Base-by-base conservation (phyloP, 1,139 yeast genomes). In the Pichia sp. region DNA sequence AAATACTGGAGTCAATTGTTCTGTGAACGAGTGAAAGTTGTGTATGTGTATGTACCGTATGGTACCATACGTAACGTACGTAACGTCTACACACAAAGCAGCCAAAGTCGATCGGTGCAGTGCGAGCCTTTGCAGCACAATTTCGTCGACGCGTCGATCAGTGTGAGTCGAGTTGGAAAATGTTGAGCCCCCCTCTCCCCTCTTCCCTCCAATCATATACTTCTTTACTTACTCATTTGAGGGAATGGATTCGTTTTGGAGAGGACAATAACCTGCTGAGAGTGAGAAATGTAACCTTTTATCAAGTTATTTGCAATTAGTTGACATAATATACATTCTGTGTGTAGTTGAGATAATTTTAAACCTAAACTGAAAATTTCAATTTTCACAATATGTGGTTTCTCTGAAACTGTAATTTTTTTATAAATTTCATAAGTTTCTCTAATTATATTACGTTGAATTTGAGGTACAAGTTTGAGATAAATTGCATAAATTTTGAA, bases 401-500 rank as follows among this genome's bases (percentile, higher is more conserved):
- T 38, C 4, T 22, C 23, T 1, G 38, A 31, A 4, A 15, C 3
- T 5, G 31, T 35, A 3, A 30, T 21, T 5, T 22, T 9, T 25
- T 38, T 23, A 17, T 22, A 31, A 11, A 31, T 22, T 3, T 23
- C 30, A 19, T 41, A 35, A 4, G 42, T 33, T 2, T 26, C 25
- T 17, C 11, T 23, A 5, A 36, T 15, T n/a, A 31, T 31, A 20
- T 39, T 34, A n/a, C 38, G 38, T 14, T 30, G 36, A 7, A 41
- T 24, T 10, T 30, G 21, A 10, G 31, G 23, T n/a, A 28, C 22
- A 5, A 39, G 24, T 22, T 35, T 31, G 46, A 78, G 77, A 45
- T 82, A 65, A 10, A 82, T 68, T 18, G 86, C 64, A 60, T 79
- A 85, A 25, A 86, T 63, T 46, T 80, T 79, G 43, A 73, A 73